Conservation (phyloP, 176 grass and related monocot genomes). For the Juncus inflexus region DNA sequence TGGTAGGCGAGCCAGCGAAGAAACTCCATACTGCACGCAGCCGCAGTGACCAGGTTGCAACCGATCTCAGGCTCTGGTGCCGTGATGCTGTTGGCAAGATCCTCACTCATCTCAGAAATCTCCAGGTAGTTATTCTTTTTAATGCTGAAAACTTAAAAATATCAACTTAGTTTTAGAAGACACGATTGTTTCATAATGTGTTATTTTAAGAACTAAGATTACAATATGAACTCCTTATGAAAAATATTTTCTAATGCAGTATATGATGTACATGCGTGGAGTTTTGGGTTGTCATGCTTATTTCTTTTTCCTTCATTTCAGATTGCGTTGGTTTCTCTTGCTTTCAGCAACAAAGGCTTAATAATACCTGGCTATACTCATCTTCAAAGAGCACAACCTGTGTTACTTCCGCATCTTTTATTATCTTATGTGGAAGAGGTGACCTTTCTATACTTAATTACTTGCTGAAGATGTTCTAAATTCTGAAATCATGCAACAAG, state of each 20-base stretch:
- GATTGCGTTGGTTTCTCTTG: constrained; percentile 75
- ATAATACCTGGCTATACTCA: constrained; percentile 99
- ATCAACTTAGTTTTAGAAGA: no score
- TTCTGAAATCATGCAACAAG: no score
- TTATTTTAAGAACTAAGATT: no score
- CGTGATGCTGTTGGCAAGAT: constrained; percentile 91
- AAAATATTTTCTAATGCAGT: no score
- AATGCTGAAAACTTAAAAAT: no score
- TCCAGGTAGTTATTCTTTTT: constrained; percentile 60
- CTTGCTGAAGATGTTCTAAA: not conserved
- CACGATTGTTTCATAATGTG: no score
- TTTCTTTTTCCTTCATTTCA: constrained; percentile 37
- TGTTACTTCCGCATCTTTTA: constrained; percentile 82
- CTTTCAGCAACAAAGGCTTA: constrained; percentile 72
- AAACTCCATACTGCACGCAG: constrained; percentile 93
- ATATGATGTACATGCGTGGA: no score
- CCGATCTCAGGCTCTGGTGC: constrained; percentile 89
- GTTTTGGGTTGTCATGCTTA: no score
- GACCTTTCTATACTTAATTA: not conserved
- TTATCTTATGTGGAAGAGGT: constrained; percentile 99
- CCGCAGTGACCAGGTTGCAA: constrained; percentile 94
- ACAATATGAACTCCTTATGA: no score
- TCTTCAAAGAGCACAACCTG: constrained; percentile 89
- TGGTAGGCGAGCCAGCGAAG: constrained; percentile 91
- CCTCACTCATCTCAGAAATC: constrained; percentile 62